Evolutionary conservation across 2,329 filamentous ascomycete species (phyloP).

Genomic region (Fusarium tuaranense): DNA sequence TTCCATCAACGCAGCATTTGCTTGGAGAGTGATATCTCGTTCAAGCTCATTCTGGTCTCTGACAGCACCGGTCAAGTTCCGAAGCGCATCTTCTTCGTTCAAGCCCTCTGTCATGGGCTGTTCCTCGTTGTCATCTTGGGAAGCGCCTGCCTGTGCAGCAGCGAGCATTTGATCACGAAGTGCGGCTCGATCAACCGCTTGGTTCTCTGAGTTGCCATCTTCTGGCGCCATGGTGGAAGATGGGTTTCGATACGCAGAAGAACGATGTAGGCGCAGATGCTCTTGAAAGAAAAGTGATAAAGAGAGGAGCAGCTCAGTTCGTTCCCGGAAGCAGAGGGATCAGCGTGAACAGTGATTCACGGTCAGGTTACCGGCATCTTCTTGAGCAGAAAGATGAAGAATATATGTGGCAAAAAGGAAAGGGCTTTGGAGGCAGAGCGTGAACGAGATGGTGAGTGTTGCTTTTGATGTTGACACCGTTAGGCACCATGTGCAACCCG

Average conservation of each 20-base stretch:
- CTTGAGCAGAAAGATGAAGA: not conserved
- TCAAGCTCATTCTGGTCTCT: slow-evolving; percentile 92
- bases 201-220: slow-evolving; percentile 32
- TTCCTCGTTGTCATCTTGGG: slow-evolving; percentile 17
- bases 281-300: not conserved
- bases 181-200: slow-evolving; percentile 40
- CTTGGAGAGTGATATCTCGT: slow-evolving; percentile 79
- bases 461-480: slow-evolving; percentile 9
- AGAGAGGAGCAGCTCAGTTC: not conserved
- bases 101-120: slow-evolving; percentile 45
- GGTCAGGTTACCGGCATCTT: not conserved
- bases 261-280: not conserved
- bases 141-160: slow-evolving; percentile 45
- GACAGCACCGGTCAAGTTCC: slow-evolving; percentile 74
- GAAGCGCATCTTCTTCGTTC: slow-evolving; percentile 71
- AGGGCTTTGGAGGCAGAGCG: not conserved
- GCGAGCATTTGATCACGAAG: slow-evolving; percentile 48
- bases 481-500: not conserved
- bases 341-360: not conserved
- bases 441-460: slow-evolving; percentile 8
- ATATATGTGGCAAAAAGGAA: not conserved
- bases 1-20: slow-evolving; percentile 69
- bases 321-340: not conserved
- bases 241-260: not conserved
- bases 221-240: slow-evolving; percentile 43